Conservation (phyloP, 2,329 filamentous ascomycete genomes). For the Diaporthe ampelina region DNA sequence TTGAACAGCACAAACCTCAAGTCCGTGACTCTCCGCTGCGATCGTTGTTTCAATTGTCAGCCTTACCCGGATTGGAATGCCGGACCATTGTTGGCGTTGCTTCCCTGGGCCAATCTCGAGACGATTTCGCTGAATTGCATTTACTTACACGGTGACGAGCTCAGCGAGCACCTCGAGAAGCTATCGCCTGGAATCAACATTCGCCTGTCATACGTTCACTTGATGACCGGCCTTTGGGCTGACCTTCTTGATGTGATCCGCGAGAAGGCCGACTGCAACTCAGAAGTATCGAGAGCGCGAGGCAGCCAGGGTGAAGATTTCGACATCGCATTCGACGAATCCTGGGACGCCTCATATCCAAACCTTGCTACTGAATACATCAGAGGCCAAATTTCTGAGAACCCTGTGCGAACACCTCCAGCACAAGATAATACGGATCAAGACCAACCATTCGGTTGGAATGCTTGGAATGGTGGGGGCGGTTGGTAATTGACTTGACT, state of each 20-base stretch:
- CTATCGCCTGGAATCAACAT: not conserved
- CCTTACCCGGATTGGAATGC: not conserved
- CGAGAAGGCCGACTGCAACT: not conserved
- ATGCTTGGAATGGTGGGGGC: too few species aligned
- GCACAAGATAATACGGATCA: not conserved
- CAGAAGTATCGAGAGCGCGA: accelerated
- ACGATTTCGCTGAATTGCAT: too few species aligned
- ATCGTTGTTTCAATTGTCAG: accelerated
- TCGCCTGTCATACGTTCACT: accelerated
- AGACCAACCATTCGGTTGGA: too few species aligned
- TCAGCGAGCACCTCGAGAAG: not conserved
- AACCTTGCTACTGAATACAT: not conserved
- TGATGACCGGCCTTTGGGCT: not conserved
- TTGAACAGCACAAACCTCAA: not conserved
- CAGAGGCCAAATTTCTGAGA: not conserved
- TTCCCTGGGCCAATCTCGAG: not conserved
- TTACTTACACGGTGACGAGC: not conserved
- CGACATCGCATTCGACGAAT: too few species aligned
- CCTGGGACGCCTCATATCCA: too few species aligned
- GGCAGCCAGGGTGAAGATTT: too few species aligned
- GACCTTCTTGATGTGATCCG: not conserved
- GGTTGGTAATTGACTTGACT: too few species aligned
- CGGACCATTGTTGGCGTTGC: not conserved
- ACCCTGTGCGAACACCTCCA: not conserved
- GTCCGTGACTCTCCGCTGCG: not conserved